A percentile compares a stretch with the other conserved stretches of the same genome.
Conservation (phyloP, 495 filamentous ascomycete genomes). For the Trypethelium eluteriae region DNA sequence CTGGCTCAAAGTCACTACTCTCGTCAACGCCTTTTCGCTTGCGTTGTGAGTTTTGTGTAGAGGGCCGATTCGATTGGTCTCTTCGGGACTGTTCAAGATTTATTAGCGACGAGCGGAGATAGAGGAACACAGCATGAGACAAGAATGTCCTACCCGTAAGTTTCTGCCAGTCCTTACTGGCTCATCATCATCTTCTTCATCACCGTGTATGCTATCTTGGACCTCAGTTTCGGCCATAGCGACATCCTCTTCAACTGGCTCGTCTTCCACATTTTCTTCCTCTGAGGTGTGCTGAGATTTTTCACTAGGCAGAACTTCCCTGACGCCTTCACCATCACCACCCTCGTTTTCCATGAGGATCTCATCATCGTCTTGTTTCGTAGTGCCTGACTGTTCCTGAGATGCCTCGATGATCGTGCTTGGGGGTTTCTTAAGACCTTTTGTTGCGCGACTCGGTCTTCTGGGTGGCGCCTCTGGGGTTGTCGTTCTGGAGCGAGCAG, state of each 20-base stretch:
- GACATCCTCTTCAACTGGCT: conserved; percentile 43
- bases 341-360: conserved; percentile 19
- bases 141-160: background rate
- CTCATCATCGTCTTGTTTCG: conserved; percentile 17
- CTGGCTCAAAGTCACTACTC: conserved; percentile 84
- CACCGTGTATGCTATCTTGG: conserved; percentile 28
- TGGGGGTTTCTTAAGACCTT: conserved; percentile 55
- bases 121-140: background rate
- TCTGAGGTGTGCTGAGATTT: background rate
- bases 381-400: conserved; percentile 28
- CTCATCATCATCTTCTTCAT: conserved; percentile 37
- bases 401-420: conserved; percentile 47
- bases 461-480: conserved; percentile 53
- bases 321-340: background rate
- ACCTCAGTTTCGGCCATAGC: conserved; percentile 18
- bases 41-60: conserved; percentile 44
- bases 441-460: conserved; percentile 52
- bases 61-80: conserved; percentile 42
- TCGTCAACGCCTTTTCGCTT: conserved; percentile 47
- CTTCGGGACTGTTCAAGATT: conserved; percentile 37
- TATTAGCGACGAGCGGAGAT: conserved; percentile 24
- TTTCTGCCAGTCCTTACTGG: conserved; percentile 12
- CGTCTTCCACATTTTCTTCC: background rate
- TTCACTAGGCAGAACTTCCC: background rate
- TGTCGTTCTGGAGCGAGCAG: conserved; percentile 51